phyloP scores from a whole-genome alignment of 441 rosid species.

The Erodium moschatum region DNA sequence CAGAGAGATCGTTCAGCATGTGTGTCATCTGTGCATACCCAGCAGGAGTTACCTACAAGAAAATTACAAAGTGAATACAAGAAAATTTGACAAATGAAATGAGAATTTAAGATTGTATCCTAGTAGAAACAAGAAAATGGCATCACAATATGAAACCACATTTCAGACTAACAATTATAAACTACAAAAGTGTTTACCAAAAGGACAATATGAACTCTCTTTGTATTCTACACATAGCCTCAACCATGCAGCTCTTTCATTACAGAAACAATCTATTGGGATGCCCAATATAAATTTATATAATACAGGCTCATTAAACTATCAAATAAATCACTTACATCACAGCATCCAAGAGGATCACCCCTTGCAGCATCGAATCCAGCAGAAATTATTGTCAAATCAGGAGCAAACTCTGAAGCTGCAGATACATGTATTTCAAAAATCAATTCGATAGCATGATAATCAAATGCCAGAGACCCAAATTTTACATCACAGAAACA shows the following conservation, averaged over 20 bases:
- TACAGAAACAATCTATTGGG: slow-evolving; percentile 1
- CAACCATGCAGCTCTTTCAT: neutral
- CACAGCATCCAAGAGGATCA: slow-evolving; percentile 95
- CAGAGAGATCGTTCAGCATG: slow-evolving; percentile 51
- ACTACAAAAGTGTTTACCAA: neutral
- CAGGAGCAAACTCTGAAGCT: slow-evolving; percentile 90
- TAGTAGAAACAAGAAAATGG: slow-evolving; percentile 3
- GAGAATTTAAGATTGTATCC: slow-evolving; percentile 1
- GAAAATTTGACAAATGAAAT: neutral
- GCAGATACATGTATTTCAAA: slow-evolving; percentile 27
- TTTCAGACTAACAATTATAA: slow-evolving; percentile 9
- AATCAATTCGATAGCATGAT: slow-evolving; percentile 19
- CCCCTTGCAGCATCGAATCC: slow-evolving; percentile 99
- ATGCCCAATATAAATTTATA: neutral
- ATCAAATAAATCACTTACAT: slow-evolving; percentile 41
- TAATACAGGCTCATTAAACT: neutral
- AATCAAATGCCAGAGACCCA: slow-evolving; percentile 13
- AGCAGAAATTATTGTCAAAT: slow-evolving; percentile 88
- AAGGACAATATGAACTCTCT: slow-evolving; percentile 5
- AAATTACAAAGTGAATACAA: neutral
- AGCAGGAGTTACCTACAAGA: slow-evolving; percentile 69
- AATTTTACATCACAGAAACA: neutral
- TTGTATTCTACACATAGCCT: neutral
- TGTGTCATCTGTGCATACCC: slow-evolving; percentile 86
- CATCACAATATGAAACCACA: neutral